Conservation (phyloP, 2,329 filamentous ascomycete genomes). For the Fusarium sterilihyphosum region DNA sequence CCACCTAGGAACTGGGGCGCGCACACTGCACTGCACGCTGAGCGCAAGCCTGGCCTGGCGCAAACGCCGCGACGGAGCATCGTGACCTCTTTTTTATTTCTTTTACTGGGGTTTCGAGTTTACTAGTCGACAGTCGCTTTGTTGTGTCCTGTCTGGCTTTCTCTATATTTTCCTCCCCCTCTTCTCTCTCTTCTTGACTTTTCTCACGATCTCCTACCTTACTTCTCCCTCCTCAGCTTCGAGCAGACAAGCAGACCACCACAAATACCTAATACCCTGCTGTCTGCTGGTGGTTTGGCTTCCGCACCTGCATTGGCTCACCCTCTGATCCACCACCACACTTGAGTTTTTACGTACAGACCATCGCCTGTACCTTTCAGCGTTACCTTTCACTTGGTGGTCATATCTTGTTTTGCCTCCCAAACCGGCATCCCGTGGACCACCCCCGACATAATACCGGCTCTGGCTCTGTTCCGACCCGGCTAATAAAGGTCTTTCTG, state of each 20-base stretch:
- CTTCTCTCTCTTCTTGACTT: slow-evolving; percentile 4
- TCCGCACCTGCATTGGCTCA: slow-evolving; percentile 45
- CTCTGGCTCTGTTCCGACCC: slow-evolving; percentile 30
- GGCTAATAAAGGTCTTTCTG: slow-evolving; percentile 37
- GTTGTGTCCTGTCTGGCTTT: slow-evolving; percentile 9
- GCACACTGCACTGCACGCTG: slow-evolving; percentile 22
- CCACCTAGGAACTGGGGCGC: slow-evolving; percentile 39
- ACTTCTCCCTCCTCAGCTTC: background rate
- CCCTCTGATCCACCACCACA: slow-evolving; percentile 47
- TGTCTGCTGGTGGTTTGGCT: slow-evolving; percentile 36
- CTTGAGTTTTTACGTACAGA: slow-evolving; percentile 50
- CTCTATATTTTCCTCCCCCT: slow-evolving; percentile 21
- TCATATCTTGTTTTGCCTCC: slow-evolving; percentile 32
- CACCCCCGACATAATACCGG: slow-evolving; percentile 41
- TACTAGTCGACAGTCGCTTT: slow-evolving; percentile 20
- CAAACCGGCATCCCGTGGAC: slow-evolving; percentile 38
- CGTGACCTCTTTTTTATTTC: slow-evolving; percentile 41
- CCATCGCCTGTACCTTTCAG: slow-evolving; percentile 17
- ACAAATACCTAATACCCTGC: slow-evolving; percentile 20
- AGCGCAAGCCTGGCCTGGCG: slow-evolving; percentile 34
- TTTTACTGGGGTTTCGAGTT: slow-evolving; percentile 31
- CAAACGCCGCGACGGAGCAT: slow-evolving; percentile 44
- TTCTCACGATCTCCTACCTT: slow-evolving; percentile 17
- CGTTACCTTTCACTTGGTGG: slow-evolving; percentile 11
- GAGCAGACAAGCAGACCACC: slow-evolving; percentile 17